Percentiles rank a stretch among this genome's conserved stretches.
Evolutionary conservation across 1,284 basidiomycete genomes (phyloP).

Genomic region (Puccinia coronata): DNA sequence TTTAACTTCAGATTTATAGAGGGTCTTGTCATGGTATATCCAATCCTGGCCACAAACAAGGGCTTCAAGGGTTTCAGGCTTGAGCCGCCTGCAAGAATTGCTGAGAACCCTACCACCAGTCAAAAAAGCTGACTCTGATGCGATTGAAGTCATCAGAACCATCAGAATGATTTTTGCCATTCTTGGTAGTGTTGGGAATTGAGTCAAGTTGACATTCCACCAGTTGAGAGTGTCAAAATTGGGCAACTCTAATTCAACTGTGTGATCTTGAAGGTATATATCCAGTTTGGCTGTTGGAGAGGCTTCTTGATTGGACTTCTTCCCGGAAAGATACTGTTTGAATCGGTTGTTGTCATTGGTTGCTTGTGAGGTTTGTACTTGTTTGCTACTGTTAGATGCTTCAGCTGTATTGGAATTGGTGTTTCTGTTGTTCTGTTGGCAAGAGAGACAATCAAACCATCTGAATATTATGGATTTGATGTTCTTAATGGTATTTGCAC

Average conservation of each 20-base stretch:
- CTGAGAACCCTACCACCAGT: not conserved
- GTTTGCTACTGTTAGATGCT: not conserved
- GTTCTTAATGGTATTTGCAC: not conserved
- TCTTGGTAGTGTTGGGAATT: not conserved
- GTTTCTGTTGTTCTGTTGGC: too few species aligned
- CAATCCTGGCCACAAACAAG: not conserved
- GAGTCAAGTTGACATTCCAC: not conserved
- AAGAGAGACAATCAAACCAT: too few species aligned
- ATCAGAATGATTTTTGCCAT: conserved; percentile 3
- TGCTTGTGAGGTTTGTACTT: not conserved
- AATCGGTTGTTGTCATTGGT: not conserved
- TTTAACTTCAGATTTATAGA: too few species aligned
- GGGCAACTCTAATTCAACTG: not conserved
- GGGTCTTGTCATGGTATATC: too few species aligned
- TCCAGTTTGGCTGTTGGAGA: not conserved
- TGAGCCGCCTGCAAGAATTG: not conserved
- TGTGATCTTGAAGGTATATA: conserved; percentile 6
- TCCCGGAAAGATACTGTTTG: not conserved
- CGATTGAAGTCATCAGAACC: conserved; percentile 4
- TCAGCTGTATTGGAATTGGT: not conserved
- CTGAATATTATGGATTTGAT: not conserved
- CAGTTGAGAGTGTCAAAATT: not conserved
- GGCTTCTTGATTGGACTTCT: not conserved
- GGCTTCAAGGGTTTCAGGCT: not conserved
- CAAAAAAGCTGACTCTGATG: not conserved